Percentiles rank a stretch among this genome's conserved stretches.
Conservation (phyloP, 2,329 filamentous ascomycete species). For the Fusarium virguliforme region DNA sequence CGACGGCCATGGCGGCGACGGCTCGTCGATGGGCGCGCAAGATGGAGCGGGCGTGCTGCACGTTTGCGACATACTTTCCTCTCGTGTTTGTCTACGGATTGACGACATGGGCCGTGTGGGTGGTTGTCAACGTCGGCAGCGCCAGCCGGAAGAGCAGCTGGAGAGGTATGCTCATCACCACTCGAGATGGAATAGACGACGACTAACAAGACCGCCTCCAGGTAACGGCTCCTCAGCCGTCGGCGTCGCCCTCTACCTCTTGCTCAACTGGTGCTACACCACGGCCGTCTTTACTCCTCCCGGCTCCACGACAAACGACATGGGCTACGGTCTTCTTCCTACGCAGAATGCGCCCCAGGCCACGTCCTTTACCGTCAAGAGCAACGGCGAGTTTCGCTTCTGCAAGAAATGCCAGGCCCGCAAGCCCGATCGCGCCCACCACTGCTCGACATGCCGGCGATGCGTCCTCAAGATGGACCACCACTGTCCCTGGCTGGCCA, state of each 20-base stretch:
- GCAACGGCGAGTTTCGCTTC: conserved; percentile 87
- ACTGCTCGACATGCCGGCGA: conserved; percentile 94
- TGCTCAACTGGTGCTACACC: conserved; percentile 92
- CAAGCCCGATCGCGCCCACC: conserved; percentile 96
- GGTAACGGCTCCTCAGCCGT: conserved; percentile 72
- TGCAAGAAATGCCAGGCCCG: conserved; percentile 98
- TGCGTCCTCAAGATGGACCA: conserved; percentile 99
- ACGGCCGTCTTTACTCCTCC: conserved; percentile 94
- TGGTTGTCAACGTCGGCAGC: conserved; percentile 81
- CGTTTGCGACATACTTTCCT: conserved; percentile 85
- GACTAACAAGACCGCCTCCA: conserved; percentile 7
- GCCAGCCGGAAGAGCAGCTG: conserved; percentile 67
- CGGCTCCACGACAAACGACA: conserved; percentile 76
- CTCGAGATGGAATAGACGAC: background rate
- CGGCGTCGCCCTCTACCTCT: conserved; percentile 79
- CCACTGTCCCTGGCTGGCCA: conserved; percentile 98
- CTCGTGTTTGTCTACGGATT: conserved; percentile 89
- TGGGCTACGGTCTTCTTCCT: conserved; percentile 86
- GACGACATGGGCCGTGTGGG: conserved; percentile 95
- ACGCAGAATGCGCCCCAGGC: conserved; percentile 74
- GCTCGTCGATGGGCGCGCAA: conserved; percentile 76
- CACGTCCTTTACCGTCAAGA: conserved; percentile 91
- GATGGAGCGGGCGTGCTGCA: conserved; percentile 88
- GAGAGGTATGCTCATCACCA: conserved; percentile 64
- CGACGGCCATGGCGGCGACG: conserved; percentile 58